Base-by-base conservation (phyloP, 495 filamentous ascomycete genomes). In the Lichina pygmaea region DNA sequence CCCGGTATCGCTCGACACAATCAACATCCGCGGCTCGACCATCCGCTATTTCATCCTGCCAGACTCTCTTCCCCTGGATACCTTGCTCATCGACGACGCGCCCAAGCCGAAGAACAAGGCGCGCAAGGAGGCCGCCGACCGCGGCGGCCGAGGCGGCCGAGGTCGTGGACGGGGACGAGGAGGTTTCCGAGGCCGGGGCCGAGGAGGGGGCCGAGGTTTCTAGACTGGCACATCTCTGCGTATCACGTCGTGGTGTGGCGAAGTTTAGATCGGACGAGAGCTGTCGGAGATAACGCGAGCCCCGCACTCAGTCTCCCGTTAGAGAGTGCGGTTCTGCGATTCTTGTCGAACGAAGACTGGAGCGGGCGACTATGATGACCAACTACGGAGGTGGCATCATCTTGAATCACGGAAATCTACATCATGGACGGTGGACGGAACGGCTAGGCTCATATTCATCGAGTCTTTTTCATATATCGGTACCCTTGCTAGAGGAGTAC, bases 51-150 rank as follows among this genome's bases (percentile, higher is more conserved):
- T 77, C 58, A 89, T 94, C 55, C 75, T 95, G 6, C 89, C 89
- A 33, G 89, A 97, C 62, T 86, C 78, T 42, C 70, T 97, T 46
- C 89, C 86, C 13, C 70, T 97, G 41, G 89, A 97, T 57, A 91
- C 86, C 11, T 70, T 97, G 33, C 66, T 97, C 11, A 83, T 97
- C 47, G 89, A 97, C 54, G 89, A 97, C 59, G 75, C 83, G 45
- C 83, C 86, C 33, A 97, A 97, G 65, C 86, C 89, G 43, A 95
- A 95, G 75, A 95, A 97, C 62, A 95, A 95, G 73, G 86, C 89
- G 32, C 67, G 89, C 55, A 97, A 97, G 68, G 91, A 97, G 62
- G 64, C 51, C 7, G 67, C 74, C 32, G 79, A 81, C 52, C 63
- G 73, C 45, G 76, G 77, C 17, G 63, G 65, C 17, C 60, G 68